Conservation (phyloP, 2,329 filamentous ascomycete genomes). For the Trichoderma breve region DNA sequence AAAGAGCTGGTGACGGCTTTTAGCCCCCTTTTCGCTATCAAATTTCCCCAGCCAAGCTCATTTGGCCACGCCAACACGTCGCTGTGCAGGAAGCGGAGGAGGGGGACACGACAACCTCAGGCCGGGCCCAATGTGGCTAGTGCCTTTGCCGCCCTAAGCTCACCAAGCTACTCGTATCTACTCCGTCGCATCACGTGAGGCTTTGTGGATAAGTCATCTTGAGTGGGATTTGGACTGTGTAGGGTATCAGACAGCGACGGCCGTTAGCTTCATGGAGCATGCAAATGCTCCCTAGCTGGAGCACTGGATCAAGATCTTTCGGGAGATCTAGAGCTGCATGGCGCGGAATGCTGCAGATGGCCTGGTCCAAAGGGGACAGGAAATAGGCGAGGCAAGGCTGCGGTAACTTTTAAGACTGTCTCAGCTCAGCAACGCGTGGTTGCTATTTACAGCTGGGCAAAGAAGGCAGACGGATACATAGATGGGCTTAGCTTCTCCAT, state of each 20-base stretch:
- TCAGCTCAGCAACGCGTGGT: background rate
- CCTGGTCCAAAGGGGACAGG: background rate
- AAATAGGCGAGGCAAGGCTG: background rate
- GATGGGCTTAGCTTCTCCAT: background rate
- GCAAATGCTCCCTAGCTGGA: conserved; percentile 12
- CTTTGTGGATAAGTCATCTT: conserved; percentile 2
- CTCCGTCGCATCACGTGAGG: conserved; percentile 8
- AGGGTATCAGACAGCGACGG: conserved; percentile 7
- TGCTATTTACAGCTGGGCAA: background rate
- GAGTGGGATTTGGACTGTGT: background rate
- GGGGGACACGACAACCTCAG: conserved; percentile 16
- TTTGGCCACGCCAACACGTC: conserved; percentile 18
- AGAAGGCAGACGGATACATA: background rate
- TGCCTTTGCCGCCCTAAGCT: conserved; percentile 13
- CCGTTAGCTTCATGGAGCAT: conserved; percentile 8
- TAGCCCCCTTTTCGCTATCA: conserved; percentile 17
- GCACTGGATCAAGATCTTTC: conserved; percentile 10
- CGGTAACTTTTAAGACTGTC: background rate
- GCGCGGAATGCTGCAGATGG: background rate
- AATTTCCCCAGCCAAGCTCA: conserved; percentile 21
- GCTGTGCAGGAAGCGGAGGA: conserved; percentile 20
- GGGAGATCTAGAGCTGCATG: conserved; percentile 16
- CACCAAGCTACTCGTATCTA: background rate
- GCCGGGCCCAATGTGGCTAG: background rate
- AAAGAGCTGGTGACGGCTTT: conserved; percentile 9